Percentiles rank a stretch among this genome's conserved stretches.
Evolutionary conservation across 2,329 filamentous ascomycete genomes (phyloP).

Genomic region (Botrytis elliptica): DNA sequence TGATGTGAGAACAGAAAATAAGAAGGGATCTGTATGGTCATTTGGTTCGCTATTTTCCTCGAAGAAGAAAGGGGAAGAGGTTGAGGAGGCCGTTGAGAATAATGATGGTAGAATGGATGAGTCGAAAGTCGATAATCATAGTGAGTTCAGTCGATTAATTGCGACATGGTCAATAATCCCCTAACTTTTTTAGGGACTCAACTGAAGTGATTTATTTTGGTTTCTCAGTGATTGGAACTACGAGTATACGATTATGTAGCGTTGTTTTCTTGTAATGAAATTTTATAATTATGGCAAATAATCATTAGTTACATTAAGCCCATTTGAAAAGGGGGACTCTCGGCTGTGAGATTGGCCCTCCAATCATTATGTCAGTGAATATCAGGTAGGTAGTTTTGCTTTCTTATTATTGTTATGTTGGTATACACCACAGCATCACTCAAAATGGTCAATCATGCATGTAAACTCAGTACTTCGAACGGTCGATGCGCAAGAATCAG

Average conservation of each 20-base stretch:
- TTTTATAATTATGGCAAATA: background rate
- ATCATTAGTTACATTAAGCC: background rate
- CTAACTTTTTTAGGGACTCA: conserved; percentile 9
- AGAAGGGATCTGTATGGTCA: conserved; percentile 6
- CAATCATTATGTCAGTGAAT: background rate
- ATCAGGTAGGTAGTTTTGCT: too few relatives aligned
- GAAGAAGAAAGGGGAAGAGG: background rate
- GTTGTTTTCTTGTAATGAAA: background rate
- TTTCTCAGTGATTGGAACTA: background rate
- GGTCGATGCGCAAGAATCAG: too few relatives aligned
- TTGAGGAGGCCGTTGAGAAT: background rate
- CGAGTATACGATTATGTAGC: background rate
- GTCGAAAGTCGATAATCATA: conserved; percentile 12
- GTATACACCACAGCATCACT: too few relatives aligned
- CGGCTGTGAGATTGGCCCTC: too few relatives aligned
- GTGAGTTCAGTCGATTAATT: background rate
- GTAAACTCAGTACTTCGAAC: too few relatives aligned
- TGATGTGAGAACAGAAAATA: conserved; percentile 12
- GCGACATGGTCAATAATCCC: background rate
- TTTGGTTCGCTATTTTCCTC: conserved; percentile 5
- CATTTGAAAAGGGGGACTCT: background rate
- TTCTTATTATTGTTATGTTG: too few relatives aligned
- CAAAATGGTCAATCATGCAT: too few relatives aligned
- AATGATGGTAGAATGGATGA: conserved; percentile 12
- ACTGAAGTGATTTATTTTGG: background rate